Percentiles rank a stretch among this genome's conserved stretches.
These are phyloP conservation scores for Crassisporium funariophilum DNA, from an alignment of 768 basidiomycete genomes.

Conservation along the genomic window DNA sequence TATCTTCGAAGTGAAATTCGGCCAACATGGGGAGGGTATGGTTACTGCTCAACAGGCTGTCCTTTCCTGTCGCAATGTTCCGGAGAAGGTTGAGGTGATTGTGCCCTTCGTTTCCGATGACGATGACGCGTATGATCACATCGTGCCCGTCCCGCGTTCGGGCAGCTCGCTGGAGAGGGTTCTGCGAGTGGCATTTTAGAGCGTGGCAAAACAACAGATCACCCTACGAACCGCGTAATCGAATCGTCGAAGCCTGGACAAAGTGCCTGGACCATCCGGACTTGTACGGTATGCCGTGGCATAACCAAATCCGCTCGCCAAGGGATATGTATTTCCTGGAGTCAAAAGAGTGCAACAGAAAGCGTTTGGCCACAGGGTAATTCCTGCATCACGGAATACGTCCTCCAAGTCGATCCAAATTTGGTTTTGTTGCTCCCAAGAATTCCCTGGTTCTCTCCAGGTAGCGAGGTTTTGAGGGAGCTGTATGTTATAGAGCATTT, in stretches of 20 bases:
- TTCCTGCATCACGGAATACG: neutral
- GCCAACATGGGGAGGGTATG: no score
- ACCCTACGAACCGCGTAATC: neutral
- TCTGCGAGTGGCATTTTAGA: neutral
- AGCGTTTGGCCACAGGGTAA: neutral
- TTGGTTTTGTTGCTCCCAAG: neutral
- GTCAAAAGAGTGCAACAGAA: neutral
- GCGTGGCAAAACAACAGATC: neutral
- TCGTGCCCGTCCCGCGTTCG: conserved; percentile 18
- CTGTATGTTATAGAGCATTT: no score
- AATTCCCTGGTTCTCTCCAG: neutral
- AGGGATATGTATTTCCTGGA: neutral
- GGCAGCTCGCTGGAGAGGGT: conserved; percentile 4
- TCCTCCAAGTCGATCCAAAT: neutral
- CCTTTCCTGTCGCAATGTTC: conserved; percentile 17
- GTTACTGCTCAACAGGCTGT: conserved; percentile 20
- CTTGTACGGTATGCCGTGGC: neutral
- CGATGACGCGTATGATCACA: no score
- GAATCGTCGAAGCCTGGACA: conserved; percentile 1
- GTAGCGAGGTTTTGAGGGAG: neutral
- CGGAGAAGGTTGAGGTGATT: conserved; percentile 24
- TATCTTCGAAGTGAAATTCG: conserved; percentile 27
- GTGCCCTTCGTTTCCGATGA: conserved; percentile 15
- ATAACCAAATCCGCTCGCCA: neutral
- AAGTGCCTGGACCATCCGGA: neutral